Conservation (phyloP, 2,329 filamentous ascomycete genomes). For the Lojkania enalia region DNA sequence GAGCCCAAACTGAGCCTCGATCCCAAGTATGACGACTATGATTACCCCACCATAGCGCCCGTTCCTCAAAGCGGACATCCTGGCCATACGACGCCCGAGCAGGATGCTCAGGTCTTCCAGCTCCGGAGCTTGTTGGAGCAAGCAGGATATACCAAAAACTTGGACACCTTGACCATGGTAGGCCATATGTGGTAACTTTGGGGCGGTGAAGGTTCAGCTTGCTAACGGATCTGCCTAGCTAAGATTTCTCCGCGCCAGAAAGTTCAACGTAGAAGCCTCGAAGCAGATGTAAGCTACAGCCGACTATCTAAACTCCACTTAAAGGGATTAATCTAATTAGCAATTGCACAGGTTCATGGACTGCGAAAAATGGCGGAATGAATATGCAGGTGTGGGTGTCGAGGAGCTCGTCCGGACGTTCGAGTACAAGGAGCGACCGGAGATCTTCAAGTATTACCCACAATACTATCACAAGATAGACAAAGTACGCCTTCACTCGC, state of each 20-base stretch:
- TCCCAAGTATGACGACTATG: constrained; percentile 94
- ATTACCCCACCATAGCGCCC: constrained; percentile 80
- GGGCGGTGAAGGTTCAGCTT: constrained; percentile 10
- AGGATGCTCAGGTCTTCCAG: constrained; percentile 88
- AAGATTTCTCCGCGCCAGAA: constrained; percentile 89
- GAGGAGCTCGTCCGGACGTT: constrained; percentile 80
- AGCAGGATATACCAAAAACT: constrained; percentile 76
- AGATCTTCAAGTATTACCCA: constrained; percentile 89
- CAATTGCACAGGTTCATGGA: constrained; percentile 74
- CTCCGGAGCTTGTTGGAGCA: constrained; percentile 82
- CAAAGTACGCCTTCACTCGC: constrained; percentile 62
- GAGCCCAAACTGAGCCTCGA: constrained; percentile 59
- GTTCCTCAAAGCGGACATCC: constrained; percentile 76
- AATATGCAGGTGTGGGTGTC: constrained; percentile 68
- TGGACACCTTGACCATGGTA: constrained; percentile 92
- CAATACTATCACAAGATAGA: constrained; percentile 99
- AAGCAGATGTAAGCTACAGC: constrained; percentile 77
- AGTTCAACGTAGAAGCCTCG: constrained; percentile 83
- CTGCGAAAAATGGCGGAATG: constrained; percentile 86
- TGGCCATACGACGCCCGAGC: constrained; percentile 80
- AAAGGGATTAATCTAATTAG: constrained; percentile 25
- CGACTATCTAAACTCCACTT: background rate
- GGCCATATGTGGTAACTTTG: constrained; percentile 27
- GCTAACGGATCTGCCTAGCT: constrained; percentile 57
- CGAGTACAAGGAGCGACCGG: constrained; percentile 81